Base-by-base conservation (phyloP, 2,329 filamentous ascomycete genomes). In the Botrytis porri region DNA sequence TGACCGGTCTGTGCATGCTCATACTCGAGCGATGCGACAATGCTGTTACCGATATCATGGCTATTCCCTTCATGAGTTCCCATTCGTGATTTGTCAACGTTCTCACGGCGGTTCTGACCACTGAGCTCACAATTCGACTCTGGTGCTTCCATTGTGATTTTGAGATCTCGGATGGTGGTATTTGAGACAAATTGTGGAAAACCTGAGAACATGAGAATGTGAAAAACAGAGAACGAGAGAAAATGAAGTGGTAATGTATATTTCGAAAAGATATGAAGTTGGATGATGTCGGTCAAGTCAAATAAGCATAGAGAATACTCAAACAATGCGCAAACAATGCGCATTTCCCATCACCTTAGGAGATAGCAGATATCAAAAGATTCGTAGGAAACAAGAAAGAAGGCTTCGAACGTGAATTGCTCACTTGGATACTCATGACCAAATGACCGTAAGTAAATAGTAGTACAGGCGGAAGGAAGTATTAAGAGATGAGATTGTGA, bases 11-110 rank as follows among this genome's bases (percentile, higher is more conserved):
- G 48, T 25, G 43, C 25, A 41, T 73, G 54, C 32, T 70, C 65
- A 39, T 73, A 32, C 14, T 9, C 54, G 45, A 73, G 71, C 41
- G 45, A 63, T 64, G 71, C 71, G 29, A 70, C 25, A 25, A 20
- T 8, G 3, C n/a, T n/a, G 29, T 4, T 45, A 48, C 16, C 25
- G 8, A 43, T 20, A 5, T 32, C 48, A 69, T 22, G 48, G 14
- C 5, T 41, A 4, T 57, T n/a, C 25, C 29, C 37, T 10, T 25
- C 37, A 69, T 67, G n/a, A 41, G 25, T 18, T 29, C 18, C 39
- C 35, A 57, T 57, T 10, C 1, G n/a, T 14, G 45, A 67, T 39
- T 29, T 32, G 1, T 29, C 45, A 29, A 67, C 29, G 6, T 67
- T 67, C 25, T 54, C 45, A 39, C n/a, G 45, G n/a, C 41, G 16